Evolutionary conservation across 1,284 basidiomycete species (phyloP), one percentile per base, ranked within the genome.

Genomic region (Kalmanozyma brasiliensis): DNA sequence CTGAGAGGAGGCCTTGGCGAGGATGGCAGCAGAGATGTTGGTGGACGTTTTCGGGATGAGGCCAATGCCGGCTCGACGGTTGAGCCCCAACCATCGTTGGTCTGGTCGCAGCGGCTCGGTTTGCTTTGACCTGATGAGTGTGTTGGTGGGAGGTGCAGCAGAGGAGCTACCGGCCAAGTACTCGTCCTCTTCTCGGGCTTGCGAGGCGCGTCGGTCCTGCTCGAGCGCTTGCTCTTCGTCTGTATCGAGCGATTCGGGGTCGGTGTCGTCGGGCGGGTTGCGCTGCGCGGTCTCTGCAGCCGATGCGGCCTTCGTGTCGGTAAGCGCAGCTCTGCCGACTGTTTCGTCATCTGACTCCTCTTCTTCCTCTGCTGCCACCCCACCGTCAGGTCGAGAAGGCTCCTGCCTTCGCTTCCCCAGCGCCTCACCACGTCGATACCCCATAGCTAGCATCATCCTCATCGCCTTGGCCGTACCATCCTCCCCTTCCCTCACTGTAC

Each of bases 371-470:
- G 48, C 48, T 7, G 19, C 32, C 24, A 51, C 52, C 3, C 24
- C 41, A 4, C 30, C 11, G 6, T 29, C 26, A 29, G 11, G 26
- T 7, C 6, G 37, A 3, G 14, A 13, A 7, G 47, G 17, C 8
- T 19, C 34, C 23, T 37, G 37, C 42, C 47, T 55, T n/a, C 53
- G 49, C 34, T 22, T 56, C 1, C 73, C 73, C 0, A 76, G 52
- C 22, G 62, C 55, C 32, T 63, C 43, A 7, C 65, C 71, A 0
- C 57, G 43, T 20, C 62, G 33, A 43, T 73, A 77, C 0, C 74
- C 74, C 74, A 77, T 77, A 11, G 72, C 72, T 3, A 61, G 49
- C 74, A 77, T 77, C 72, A 77, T 77, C 16, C 52, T 40, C 63
- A 69, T 59, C 42, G 72, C 74, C 16, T 64, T 70, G 7, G 60